phyloP scores from a whole-genome alignment of 257 asterid genomes.

The Solanum bulbocastanum region DNA sequence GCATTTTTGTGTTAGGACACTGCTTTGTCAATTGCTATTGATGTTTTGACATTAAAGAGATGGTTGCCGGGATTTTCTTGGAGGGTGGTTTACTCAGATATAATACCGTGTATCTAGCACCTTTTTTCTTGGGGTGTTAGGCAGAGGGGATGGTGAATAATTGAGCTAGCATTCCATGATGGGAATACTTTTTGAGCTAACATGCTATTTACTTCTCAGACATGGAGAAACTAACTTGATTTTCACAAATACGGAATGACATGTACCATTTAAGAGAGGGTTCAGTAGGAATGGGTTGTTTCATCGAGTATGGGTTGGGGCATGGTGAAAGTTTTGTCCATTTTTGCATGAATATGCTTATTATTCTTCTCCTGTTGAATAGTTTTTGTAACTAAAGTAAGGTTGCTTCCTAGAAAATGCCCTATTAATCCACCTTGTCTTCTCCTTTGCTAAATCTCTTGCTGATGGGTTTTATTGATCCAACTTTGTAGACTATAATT shows the following conservation, averaged over 20 bases:
- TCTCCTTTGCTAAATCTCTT: neutral
- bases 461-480: neutral
- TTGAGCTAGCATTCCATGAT: neutral
- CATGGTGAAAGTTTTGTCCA: neutral
- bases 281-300: neutral
- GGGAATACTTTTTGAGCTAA: neutral
- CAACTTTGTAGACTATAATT: slow-evolving; percentile 32
- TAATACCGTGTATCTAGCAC: neutral
- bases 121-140: neutral
- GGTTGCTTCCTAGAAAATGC: neutral
- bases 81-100: neutral
- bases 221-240: neutral
- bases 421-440: neutral
- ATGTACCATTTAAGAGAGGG: neutral
- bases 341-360: neutral
- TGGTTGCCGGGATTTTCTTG: neutral
- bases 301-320: neutral
- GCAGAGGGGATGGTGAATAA: neutral
- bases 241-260: neutral
- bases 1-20: neutral
- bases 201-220: neutral
- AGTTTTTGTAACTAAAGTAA: neutral
- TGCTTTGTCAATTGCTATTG: neutral
- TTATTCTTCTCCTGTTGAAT: neutral
- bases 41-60: neutral